A percentile compares a stretch with the other conserved stretches of the same genome.
Conservation (phyloP, 257 asterid genomes). For the Buddleja alternifolia region DNA sequence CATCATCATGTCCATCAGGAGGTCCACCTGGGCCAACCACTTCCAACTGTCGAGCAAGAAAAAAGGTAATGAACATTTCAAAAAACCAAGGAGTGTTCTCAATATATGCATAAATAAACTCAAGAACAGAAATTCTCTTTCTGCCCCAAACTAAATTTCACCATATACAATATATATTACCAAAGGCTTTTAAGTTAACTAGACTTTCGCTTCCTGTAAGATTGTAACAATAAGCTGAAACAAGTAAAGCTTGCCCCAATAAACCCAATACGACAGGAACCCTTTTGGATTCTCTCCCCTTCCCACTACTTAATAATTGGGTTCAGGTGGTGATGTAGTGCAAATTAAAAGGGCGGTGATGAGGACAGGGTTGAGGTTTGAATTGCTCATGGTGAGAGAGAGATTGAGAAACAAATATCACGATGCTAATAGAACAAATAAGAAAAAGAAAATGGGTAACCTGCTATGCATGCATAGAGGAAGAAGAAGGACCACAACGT, state of each 20-base stretch:
- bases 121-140: background rate
- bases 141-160: background rate
- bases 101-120: background rate
- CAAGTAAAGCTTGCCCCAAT: background rate
- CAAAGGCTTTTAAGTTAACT: background rate
- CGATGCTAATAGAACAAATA: background rate
- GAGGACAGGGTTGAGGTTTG: background rate
- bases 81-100: constrained; percentile 4
- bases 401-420: background rate
- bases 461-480: too few relatives aligned
- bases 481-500: too few relatives aligned
- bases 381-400: background rate
- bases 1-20: constrained; percentile 70
- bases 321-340: background rate
- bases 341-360: background rate
- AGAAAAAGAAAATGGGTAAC: background rate
- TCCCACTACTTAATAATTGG: background rate
- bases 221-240: background rate
- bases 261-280: background rate
- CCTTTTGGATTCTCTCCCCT: background rate
- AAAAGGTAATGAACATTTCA: background rate
- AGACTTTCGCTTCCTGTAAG: background rate
- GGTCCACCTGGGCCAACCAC: constrained; percentile 93
- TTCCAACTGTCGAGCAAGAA: constrained; percentile 61
- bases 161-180: background rate